Evolutionary conservation across 305 asterid genomes (phyloP).

Genomic region (Rubia occidens): DNA sequence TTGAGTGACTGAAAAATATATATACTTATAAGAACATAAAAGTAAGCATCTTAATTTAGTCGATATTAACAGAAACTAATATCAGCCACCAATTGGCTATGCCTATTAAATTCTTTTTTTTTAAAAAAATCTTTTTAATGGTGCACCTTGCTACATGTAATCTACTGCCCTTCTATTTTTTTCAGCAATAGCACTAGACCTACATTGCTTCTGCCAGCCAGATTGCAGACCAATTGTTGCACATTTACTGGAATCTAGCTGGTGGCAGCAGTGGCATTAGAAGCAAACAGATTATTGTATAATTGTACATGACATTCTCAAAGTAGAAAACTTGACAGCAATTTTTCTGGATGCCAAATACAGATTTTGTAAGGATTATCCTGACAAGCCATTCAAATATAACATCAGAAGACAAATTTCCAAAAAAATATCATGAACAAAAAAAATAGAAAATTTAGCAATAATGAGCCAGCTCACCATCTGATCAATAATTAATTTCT

Average conservation of each 20-base stretch:
- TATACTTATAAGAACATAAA: conserved; percentile 8
- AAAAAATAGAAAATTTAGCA: neutral
- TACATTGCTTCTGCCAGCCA: neutral
- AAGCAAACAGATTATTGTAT: neutral
- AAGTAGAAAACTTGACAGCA: neutral
- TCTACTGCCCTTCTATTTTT: neutral
- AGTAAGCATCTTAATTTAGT: neutral
- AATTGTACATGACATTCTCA: neutral
- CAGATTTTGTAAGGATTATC: neutral
- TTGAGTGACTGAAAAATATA: conserved; percentile 41
- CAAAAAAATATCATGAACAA: neutral
- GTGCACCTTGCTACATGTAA: neutral
- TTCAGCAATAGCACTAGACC: neutral
- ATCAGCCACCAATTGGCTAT: neutral
- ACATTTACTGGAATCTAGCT: neutral
- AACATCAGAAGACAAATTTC: neutral
- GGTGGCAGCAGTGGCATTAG: conserved; percentile 1
- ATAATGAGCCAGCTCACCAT: conserved; percentile 40
- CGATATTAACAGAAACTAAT: neutral
- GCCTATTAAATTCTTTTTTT: neutral
- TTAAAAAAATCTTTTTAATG: neutral
- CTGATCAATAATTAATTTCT: conserved; percentile 55
- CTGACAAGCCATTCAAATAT: neutral
- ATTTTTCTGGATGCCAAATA: neutral
- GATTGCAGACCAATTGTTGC: neutral